Base-by-base conservation (phyloP, 306 rosid genomes). In the Cotoneaster glaucophyllus region DNA sequence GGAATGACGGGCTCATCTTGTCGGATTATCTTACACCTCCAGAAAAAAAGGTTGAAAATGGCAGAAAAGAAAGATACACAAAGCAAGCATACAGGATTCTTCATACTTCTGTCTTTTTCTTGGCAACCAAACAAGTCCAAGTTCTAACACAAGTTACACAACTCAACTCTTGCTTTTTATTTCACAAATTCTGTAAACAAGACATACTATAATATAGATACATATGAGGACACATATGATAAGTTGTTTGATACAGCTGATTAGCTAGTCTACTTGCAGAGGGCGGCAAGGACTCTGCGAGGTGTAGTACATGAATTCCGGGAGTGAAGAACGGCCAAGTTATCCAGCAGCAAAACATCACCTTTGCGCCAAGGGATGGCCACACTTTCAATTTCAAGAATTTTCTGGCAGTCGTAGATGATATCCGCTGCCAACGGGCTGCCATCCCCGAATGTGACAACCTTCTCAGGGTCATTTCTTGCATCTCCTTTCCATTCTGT, bases 321-420 rank as follows among this genome's bases (percentile, higher is more conserved):
- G 41, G 96, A 87, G 81, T 94, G 96, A 74, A 91, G 97, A 8
- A 90, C 93, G 3, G 93, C 96, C 93, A 81, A 87, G 72, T 94
- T 94, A 84, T 94, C 95, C 32, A 94, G 61, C 62, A 94, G 77
- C 52, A 94, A 70, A 84, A 94, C 82, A 67, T 92, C 97, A 41
- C 93, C 95, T 78, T 87, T 89, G 65, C 78, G 82, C 90, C 90
- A 86, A 21, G 92, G 90, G 70, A 88, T 69, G 71, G 88, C 92
- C 44, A 90, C 87, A 74, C 87, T 83, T 83, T 92, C 97, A 83
- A 89, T 91, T 74, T 95, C 97, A 70, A 86, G 86, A 73, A 88
- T 82, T 61, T 72, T 74, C 37, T 87, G 84, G 83, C 97, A 92
- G 75, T 87, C 96, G 63, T 89, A 63, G 73, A 95, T 73, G 32